Conservation (phyloP, 495 filamentous ascomycete genomes). For the Glonium stellatum region DNA sequence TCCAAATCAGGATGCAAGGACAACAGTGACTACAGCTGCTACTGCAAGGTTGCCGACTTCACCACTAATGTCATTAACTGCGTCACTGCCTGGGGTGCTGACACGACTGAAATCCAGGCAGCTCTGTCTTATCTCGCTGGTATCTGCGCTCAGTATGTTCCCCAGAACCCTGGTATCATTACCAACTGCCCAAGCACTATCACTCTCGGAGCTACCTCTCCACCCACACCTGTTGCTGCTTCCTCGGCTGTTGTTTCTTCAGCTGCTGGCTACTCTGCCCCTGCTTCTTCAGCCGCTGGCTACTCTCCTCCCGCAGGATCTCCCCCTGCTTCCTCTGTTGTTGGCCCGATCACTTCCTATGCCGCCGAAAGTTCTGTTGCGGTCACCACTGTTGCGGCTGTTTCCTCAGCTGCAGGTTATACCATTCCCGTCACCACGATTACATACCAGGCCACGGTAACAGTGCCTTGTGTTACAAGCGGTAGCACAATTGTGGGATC, state of each 20-base stretch:
- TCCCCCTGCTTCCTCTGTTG: constrained; percentile 11
- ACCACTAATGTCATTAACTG: constrained; percentile 76
- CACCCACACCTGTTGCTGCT: constrained; percentile 18
- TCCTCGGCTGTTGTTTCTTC: constrained; percentile 1
- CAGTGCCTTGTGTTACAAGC: constrained; percentile 41
- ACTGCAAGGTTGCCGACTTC: constrained; percentile 72
- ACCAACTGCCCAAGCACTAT: constrained; percentile 60
- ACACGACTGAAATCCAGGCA: constrained; percentile 56
- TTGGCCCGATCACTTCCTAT: constrained; percentile 1
- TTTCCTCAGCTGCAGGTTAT: constrained; percentile 17
- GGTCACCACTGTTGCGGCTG: constrained; percentile 31
- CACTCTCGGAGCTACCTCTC: constrained; percentile 46
- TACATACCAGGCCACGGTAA: constrained; percentile 42
- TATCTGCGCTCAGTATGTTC: constrained; percentile 72
- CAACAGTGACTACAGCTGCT: constrained; percentile 79
- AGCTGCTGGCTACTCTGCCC: constrained; percentile 3
- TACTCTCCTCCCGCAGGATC: constrained; percentile 38
- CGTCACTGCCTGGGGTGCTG: constrained; percentile 66
- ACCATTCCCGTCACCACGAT: constrained; percentile 49
- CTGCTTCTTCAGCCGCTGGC: constrained; percentile 23
- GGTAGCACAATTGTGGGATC: constrained; percentile 46
- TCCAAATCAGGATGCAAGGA: constrained; percentile 65
- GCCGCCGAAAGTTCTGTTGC: constrained; percentile 31
- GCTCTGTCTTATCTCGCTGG: constrained; percentile 83
- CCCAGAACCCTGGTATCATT: constrained; percentile 75